Evolutionary conservation across 1,284 basidiomycete genomes (phyloP), one percentile per base, ranked within the genome.

Genomic region (Trametes polyzona): DNA sequence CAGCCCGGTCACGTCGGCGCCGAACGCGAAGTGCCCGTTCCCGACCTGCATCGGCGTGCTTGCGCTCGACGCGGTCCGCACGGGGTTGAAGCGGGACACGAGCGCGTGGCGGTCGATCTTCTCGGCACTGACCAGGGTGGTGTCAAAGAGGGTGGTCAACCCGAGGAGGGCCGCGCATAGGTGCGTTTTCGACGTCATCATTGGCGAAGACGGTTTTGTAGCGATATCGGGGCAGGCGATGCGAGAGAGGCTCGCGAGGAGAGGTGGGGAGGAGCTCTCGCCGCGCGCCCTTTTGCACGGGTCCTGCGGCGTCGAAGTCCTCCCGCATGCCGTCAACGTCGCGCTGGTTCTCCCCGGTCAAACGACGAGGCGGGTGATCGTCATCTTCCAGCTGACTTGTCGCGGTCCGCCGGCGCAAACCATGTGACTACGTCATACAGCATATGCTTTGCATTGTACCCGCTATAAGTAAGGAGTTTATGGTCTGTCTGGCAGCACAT

Each of bases 1-100:
- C 19, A 85, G 73, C 10, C 82, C 81, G 1, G 83, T 84, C 11
- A 84, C 68, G 67, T 85, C 84, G 16, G 80, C 78, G 16, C 81
- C 81, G 61, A 86, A 85, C 4, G 83, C 83, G 61, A 86, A 84
- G 67, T 82, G 80, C 12, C 84, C 83, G 67, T 85, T 86, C 9
- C 84, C 84, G 46, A 84, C 74, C 67, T 84, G 83, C 74, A 85
- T 77, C 5, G 83, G 83, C 3, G 83, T 84, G 26, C 68, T 74
- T 6, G 64, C 37, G 63, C 73, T 79, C 8, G 80, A 81, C 3
- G 76, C 76, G 67, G 75, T 78, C 9, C 83, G 80, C 4, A 69
- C 71, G 1, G 83, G 83, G 67, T 83, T 84, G 71, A 79, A 84
- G 8, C 74, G 72, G 26, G 77, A 71, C n/a, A 84, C 80, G 48